Evolutionary conservation across 352 stramenopile genomes (phyloP).

Genomic region (Thalassiosira ordinaria): DNA sequence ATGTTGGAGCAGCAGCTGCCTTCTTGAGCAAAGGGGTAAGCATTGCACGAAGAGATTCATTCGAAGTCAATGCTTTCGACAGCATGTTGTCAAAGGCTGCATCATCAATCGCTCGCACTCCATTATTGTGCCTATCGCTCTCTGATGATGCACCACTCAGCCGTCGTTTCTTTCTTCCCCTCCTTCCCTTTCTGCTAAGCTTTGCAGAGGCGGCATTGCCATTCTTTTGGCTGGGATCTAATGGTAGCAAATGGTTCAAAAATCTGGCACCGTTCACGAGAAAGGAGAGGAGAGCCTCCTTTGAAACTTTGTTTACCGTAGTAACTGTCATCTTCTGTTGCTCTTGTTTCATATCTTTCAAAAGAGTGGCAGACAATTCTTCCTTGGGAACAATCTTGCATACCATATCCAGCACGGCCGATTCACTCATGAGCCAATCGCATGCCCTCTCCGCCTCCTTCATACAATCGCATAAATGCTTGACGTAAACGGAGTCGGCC

Average conservation of each 20-base stretch:
- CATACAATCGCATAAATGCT: slow-evolving; percentile 46
- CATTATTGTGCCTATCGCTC: too few species aligned
- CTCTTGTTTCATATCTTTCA: too few species aligned
- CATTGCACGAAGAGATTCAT: slow-evolving; percentile 31
- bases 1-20: too few species aligned
- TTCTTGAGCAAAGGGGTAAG: slow-evolving; percentile 37
- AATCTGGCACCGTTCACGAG: slow-evolving; percentile 45
- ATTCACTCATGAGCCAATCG: slow-evolving; percentile 50
- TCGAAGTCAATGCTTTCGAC: slow-evolving; percentile 32
- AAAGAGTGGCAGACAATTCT: too few species aligned
- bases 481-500: slow-evolving; percentile 38
- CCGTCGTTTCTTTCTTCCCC: slow-evolving; percentile 43
- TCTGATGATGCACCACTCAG: too few species aligned
- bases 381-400: slow-evolving; percentile 10
- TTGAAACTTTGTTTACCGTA: slow-evolving; percentile 17
- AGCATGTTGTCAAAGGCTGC: slow-evolving; percentile 28
- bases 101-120: slow-evolving; percentile 19
- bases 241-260: slow-evolving; percentile 37
- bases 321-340: neutral
- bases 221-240: slow-evolving; percentile 15
- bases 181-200: neutral
- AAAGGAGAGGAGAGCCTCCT: slow-evolving; percentile 40
- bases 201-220: neutral
- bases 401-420: slow-evolving; percentile 23
- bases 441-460: slow-evolving; percentile 42